A percentile compares a stretch with the other conserved stretches of the same genome.
Conservation (phyloP, 1,139 yeast genomes). For the Debaryomyces coudertii region DNA sequence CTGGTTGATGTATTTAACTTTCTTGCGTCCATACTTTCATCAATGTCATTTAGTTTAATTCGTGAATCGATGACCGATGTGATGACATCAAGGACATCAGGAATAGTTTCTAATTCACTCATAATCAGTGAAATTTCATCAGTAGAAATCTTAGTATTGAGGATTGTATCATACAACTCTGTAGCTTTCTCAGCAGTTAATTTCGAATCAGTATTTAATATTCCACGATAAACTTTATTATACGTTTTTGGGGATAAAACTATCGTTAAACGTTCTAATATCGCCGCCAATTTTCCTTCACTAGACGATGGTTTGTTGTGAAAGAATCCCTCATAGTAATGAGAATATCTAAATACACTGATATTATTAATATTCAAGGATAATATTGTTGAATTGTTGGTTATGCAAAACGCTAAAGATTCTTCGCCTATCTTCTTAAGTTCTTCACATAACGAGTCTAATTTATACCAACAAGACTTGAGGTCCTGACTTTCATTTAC, state of each 20-base stretch:
- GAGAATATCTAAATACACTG: slow-evolving; percentile 37
- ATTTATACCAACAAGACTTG: slow-evolving; percentile 52
- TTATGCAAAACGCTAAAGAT: slow-evolving; percentile 30
- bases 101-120: slow-evolving; percentile 26
- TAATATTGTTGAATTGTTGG: slow-evolving; percentile 17
- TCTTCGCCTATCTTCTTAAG: slow-evolving; percentile 62
- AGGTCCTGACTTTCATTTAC: slow-evolving; percentile 15
- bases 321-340: slow-evolving; percentile 33
- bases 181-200: slow-evolving; percentile 23
- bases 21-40: background rate
- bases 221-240: slow-evolving; percentile 24
- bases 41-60: slow-evolving; percentile 20
- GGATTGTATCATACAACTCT: slow-evolving; percentile 25
- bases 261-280: slow-evolving; percentile 26
- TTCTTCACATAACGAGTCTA: slow-evolving; percentile 69
- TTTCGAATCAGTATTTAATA: slow-evolving; percentile 14
- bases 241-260: slow-evolving; percentile 33
- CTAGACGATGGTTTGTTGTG: slow-evolving; percentile 17
- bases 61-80: slow-evolving; percentile 29
- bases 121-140: slow-evolving; percentile 26
- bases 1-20: background rate
- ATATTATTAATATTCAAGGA: slow-evolving; percentile 39
- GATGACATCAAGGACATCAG: slow-evolving; percentile 30
- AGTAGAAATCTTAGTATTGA: slow-evolving; percentile 29
- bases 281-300: slow-evolving; percentile 24